Conservation (phyloP, 2,329 filamentous ascomycete species). For the Fonsecaea monophora region DNA sequence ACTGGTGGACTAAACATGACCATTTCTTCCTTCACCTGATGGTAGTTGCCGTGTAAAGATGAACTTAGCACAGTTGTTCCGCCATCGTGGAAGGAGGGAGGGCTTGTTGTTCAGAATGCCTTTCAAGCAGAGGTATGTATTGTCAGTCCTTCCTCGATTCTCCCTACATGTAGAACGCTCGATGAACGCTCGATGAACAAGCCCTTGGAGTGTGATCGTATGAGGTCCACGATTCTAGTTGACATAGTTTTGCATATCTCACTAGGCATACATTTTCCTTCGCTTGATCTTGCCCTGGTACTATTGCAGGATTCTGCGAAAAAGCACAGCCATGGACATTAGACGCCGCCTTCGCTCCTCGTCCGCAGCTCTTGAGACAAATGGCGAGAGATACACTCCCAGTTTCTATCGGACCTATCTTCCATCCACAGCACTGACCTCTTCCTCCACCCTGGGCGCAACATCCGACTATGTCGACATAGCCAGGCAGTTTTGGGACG, state of each 20-base stretch:
- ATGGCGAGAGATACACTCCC: not conserved
- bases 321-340: not conserved
- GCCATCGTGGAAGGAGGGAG: not conserved
- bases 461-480: not conserved
- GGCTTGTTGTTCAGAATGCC: not conserved
- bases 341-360: constrained; percentile 4
- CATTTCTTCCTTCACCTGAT: not conserved
- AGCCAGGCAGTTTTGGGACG: not conserved
- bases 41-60: not conserved
- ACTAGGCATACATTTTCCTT: not conserved
- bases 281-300: not conserved
- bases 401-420: not conserved
- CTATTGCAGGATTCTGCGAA: not conserved
- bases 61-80: not conserved
- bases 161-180: not conserved
- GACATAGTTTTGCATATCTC: not conserved
- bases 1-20: not conserved
- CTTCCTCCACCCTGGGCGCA: not conserved
- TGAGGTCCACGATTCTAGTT: not conserved
- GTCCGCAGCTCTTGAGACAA: not conserved
- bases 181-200: not conserved
- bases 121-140: not conserved
- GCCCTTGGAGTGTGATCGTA: not conserved
- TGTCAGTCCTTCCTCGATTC: not conserved
- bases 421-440: not conserved